Evolutionary conservation across 1,284 basidiomycete genomes (phyloP).

Genomic region (Violaceomyces palustris): DNA sequence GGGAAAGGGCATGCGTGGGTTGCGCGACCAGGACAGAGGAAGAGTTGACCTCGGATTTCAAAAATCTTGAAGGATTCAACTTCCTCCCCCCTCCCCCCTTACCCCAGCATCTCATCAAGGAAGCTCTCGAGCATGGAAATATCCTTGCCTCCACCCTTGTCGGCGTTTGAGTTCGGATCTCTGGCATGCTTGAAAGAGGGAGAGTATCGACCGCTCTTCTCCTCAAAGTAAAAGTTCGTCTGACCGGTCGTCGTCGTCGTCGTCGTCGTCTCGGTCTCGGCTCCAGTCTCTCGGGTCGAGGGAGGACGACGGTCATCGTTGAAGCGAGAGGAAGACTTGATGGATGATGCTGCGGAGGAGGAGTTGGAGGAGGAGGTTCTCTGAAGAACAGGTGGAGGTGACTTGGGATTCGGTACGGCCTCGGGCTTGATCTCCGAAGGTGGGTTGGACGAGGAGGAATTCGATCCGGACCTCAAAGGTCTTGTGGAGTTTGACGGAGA

Average conservation of each 20-base stretch:
- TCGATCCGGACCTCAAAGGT: neutral
- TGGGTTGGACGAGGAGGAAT: neutral
- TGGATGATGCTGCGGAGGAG: too few relatives aligned
- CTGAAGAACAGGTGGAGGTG: slow-evolving; percentile 2
- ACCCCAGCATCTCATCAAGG: slow-evolving; percentile 28
- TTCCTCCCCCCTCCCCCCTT: too few relatives aligned
- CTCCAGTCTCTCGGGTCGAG: neutral
- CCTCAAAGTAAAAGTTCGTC: too few relatives aligned
- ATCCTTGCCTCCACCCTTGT: slow-evolving; percentile 1
- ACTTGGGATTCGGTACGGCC: neutral
- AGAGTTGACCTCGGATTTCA: too few relatives aligned
- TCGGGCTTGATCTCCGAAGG: neutral
- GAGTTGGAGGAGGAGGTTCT: too few relatives aligned
- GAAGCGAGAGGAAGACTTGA: too few relatives aligned
- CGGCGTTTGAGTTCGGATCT: neutral
- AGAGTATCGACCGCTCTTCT: too few relatives aligned
- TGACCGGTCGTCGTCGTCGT: too few relatives aligned
- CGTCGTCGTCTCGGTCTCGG: neutral
- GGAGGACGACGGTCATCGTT: neutral
- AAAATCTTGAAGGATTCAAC: too few relatives aligned
- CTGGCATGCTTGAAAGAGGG: too few relatives aligned
- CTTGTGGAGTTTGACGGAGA: neutral
- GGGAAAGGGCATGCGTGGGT: too few relatives aligned
- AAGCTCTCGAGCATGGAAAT: slow-evolving; percentile 21
- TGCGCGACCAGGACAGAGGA: too few relatives aligned